These are phyloP conservation scores for Anisodus tanguticus DNA, from an alignment of 257 asterid genomes.

Conservation along the genomic window DNA sequence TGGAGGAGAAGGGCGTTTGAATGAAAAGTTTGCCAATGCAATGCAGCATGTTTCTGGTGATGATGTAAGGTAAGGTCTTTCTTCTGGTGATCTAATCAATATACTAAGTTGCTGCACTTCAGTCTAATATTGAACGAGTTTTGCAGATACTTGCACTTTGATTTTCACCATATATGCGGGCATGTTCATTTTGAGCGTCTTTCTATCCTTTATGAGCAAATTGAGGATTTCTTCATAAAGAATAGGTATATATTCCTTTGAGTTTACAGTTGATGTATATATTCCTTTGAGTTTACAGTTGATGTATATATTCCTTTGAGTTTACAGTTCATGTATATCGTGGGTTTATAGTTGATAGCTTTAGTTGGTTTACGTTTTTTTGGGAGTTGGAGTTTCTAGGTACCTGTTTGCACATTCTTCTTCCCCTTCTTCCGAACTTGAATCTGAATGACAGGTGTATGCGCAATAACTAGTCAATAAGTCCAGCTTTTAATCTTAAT, in stretches of 20 bases:
- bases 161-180: slow-evolving; percentile 94
- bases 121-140: slow-evolving; percentile 37
- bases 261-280: slow-evolving; percentile 10
- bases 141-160: slow-evolving; percentile 88
- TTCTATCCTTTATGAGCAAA: slow-evolving; percentile 83
- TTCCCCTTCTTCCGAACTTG: slow-evolving; percentile 9
- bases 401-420: slow-evolving; percentile 16
- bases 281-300: not conserved
- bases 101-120: slow-evolving; percentile 28
- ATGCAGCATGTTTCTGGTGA: slow-evolving; percentile 69
- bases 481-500: not conserved
- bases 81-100: not conserved
- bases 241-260: slow-evolving; percentile 58
- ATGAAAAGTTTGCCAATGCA: slow-evolving; percentile 64
- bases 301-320: not conserved
- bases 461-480: not conserved
- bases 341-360: not conserved
- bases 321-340: not conserved
- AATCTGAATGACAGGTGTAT: slow-evolving; percentile 11
- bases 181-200: slow-evolving; percentile 81
- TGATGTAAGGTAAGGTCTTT: slow-evolving; percentile 64
- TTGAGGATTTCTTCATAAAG: slow-evolving; percentile 67
- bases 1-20: slow-evolving; percentile 86
- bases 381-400: slow-evolving; percentile 24
- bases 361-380: not conserved